Conservation (phyloP, 306 rosid genomes). For the Rosa rugosa region DNA sequence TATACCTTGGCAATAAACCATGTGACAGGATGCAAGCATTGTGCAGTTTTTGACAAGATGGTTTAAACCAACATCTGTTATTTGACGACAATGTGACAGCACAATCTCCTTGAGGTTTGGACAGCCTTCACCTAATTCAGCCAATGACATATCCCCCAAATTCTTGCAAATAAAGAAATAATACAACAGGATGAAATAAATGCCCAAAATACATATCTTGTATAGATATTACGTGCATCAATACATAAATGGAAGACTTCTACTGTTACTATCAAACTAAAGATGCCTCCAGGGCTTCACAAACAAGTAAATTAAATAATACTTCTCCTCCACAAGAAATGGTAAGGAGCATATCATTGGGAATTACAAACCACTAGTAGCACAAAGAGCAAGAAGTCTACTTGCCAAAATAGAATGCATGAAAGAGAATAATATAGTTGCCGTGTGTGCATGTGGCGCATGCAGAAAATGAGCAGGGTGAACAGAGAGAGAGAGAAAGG, state of each 20-base stretch:
- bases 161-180: conserved; percentile 43
- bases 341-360: neutral
- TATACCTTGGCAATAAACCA: conserved; percentile 86
- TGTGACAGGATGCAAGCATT: conserved; percentile 78
- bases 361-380: neutral
- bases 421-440: neutral
- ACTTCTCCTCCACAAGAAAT: neutral
- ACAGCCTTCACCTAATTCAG: conserved; percentile 83
- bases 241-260: neutral
- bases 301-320: neutral
- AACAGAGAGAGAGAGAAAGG: conserved; percentile 12
- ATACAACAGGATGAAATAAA: conserved; percentile 10
- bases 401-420: neutral
- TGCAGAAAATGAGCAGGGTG: neutral
- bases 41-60: conserved; percentile 74
- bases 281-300: neutral
- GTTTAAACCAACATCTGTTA: conserved; percentile 76
- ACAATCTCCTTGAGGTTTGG: conserved; percentile 71
- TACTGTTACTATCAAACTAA: neutral
- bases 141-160: conserved; percentile 88
- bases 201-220: neutral
- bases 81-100: conserved; percentile 84
- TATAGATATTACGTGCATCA: neutral
- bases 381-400: neutral
- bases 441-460: neutral